Evolutionary conservation across 2,329 filamentous ascomycete genomes (phyloP).

Genomic region (Penicillium sclerotiorum): DNA sequence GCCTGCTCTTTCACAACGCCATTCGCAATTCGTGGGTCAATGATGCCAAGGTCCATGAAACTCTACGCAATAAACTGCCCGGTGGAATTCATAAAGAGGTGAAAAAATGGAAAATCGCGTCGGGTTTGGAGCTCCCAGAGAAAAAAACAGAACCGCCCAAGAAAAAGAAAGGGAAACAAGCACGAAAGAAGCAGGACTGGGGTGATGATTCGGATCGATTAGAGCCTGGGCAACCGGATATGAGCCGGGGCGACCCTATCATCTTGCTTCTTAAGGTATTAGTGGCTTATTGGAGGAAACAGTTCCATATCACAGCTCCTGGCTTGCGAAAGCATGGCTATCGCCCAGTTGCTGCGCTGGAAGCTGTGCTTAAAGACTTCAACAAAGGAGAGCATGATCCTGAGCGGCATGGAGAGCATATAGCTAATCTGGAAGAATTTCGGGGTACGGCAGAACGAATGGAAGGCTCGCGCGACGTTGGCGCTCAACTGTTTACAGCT

Average conservation of each 20-base stretch:
- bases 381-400: conserved; percentile 64
- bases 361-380: conserved; percentile 73
- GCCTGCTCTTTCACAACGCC: conserved; percentile 86
- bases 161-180: conserved; percentile 44
- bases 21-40: conserved; percentile 82
- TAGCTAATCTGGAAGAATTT: conserved; percentile 69
- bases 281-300: conserved; percentile 84
- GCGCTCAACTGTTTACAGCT: conserved; percentile 86
- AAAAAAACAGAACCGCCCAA: conserved; percentile 43
- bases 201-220: conserved; percentile 67
- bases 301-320: conserved; percentile 75
- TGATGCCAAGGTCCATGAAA: conserved; percentile 73
- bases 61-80: conserved; percentile 73
- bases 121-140: conserved; percentile 59
- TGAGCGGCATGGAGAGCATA: conserved; percentile 73
- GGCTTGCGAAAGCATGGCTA: conserved; percentile 90
- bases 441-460: conserved; percentile 68
- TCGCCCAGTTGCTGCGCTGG: conserved; percentile 72
- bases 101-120: conserved; percentile 71
- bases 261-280: conserved; percentile 74
- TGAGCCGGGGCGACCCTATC: conserved; percentile 81
- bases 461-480: conserved; percentile 82
- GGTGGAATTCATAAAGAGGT: conserved; percentile 70
- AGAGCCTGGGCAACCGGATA: conserved; percentile 71
- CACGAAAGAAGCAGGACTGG: conserved; percentile 66